Conservation (phyloP, 1,139 yeast species). For the Hanseniaspora gamundiae region DNA sequence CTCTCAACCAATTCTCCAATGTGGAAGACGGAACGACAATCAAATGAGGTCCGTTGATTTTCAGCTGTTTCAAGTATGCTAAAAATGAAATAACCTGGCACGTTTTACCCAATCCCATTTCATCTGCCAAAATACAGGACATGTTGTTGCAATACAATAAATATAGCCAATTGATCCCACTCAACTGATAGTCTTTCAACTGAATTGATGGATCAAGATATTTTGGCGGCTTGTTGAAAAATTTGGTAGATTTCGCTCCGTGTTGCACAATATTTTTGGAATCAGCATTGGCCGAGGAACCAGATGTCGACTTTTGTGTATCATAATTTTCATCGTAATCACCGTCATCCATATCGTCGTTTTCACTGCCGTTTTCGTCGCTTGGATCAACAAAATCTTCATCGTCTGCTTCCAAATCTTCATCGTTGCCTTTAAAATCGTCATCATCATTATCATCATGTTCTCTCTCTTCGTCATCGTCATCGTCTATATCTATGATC, state of each 20-base stretch:
- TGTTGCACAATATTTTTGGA: constrained; percentile 8
- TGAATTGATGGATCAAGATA: constrained; percentile 50
- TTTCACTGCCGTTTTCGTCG: constrained; percentile 17
- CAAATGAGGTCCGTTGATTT: constrained; percentile 56
- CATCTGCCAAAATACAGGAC: constrained; percentile 93
- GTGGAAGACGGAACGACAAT: constrained; percentile 95
- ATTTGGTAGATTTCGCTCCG: constrained; percentile 28
- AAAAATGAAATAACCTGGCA: constrained; percentile 92
- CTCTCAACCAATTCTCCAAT: constrained; percentile 93
- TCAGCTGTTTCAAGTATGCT: constrained; percentile 64
- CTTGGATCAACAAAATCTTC: constrained; percentile 14
- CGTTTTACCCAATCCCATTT: constrained; percentile 95
- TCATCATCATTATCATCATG: background rate
- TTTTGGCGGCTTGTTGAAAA: constrained; percentile 61
- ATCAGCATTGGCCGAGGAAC: constrained; percentile 2
- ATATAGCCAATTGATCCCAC: constrained; percentile 89
- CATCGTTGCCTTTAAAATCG: background rate
- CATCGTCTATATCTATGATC: constrained; percentile 3
- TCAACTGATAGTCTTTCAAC: constrained; percentile 83
- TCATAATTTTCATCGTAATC: constrained; percentile 5
- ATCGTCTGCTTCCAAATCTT: constrained; percentile 1
- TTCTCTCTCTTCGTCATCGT: constrained; percentile 8
- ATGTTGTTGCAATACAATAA: constrained; percentile 63
- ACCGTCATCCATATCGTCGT: constrained; percentile 10
- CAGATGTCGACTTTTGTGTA: constrained; percentile 8